phyloP scores from a whole-genome alignment of 164 flowering plant genomes.

The Annona squamosa region DNA sequence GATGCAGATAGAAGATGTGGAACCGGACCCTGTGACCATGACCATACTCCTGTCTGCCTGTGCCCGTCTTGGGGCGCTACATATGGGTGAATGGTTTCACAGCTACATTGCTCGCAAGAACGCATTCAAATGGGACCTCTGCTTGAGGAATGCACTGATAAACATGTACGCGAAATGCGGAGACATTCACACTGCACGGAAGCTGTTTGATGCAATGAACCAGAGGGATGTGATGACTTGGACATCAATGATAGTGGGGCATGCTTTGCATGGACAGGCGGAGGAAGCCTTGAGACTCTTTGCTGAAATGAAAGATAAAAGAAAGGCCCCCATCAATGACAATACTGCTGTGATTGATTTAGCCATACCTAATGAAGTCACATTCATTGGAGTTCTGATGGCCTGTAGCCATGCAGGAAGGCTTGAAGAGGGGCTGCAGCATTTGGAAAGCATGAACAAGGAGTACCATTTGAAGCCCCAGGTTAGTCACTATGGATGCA shows the following conservation, averaged over 20 bases:
- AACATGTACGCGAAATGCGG: slow-evolving; percentile 53
- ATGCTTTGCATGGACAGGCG: slow-evolving; percentile 41
- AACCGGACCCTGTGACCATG: slow-evolving; percentile 32
- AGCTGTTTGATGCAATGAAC: slow-evolving; percentile 18
- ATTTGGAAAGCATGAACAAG: slow-evolving; percentile 15
- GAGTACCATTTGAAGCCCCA: slow-evolving; percentile 30
- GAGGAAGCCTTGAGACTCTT: slow-evolving; percentile 34
- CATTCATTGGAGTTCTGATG: slow-evolving; percentile 17
- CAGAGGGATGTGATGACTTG: slow-evolving; percentile 33
- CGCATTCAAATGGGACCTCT: slow-evolving; percentile 14
- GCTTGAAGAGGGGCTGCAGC: slow-evolving; percentile 9
- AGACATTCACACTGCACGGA: slow-evolving; percentile 21
- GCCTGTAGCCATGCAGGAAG: slow-evolving; percentile 22
- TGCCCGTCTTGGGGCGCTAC: slow-evolving; percentile 35
- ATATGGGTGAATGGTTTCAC: slow-evolving; percentile 36
- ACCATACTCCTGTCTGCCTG: slow-evolving; percentile 41
- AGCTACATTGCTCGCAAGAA: slow-evolving; percentile 14
- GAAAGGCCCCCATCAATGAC: slow-evolving; percentile 1
- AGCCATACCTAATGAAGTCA: slow-evolving; percentile 12
- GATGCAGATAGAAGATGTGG: slow-evolving; percentile 33
- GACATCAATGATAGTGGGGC: slow-evolving; percentile 44
- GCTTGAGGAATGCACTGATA: slow-evolving; percentile 26
- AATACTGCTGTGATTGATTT: slow-evolving; percentile 8
- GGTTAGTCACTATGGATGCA: slow-evolving; percentile 56
- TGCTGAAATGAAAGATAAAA: slow-evolving; percentile 16